Percentiles rank a stretch among this genome's conserved stretches.
phyloP scores from a whole-genome alignment of 1,284 basidiomycete species.

The Sporisorium reilianum region DNA sequence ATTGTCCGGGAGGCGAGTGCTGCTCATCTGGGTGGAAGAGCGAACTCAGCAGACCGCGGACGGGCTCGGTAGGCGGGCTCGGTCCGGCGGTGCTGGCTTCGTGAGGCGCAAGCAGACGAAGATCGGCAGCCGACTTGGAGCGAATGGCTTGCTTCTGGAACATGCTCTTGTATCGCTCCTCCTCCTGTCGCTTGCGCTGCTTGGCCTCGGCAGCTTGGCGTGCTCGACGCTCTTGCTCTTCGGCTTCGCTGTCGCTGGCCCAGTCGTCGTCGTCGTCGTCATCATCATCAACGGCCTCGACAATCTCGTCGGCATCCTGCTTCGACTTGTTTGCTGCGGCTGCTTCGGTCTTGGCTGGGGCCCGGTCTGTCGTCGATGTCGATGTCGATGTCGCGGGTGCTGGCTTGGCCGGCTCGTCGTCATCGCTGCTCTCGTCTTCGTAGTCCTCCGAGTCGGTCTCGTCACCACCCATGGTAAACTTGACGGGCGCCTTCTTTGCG shows the following conservation, averaged over 20 bases:
- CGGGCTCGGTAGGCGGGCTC: conserved; percentile 35
- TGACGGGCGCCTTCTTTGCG: conserved; percentile 47
- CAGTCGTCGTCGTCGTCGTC: conserved; percentile 56
- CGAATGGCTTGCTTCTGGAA: conserved; percentile 80
- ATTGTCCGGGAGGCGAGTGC: conserved; percentile 59
- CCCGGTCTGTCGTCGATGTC: too few relatives aligned
- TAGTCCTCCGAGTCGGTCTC: conserved; percentile 59
- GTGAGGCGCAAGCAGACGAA: conserved; percentile 35
- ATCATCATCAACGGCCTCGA: conserved; percentile 24
- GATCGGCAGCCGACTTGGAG: conserved; percentile 63
- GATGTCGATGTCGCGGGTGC: too few relatives aligned
- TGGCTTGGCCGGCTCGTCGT: conserved; percentile 8
- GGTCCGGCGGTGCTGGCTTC: conserved; percentile 26
- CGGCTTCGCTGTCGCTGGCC: conserved; percentile 67
- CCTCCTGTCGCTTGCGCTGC: conserved; percentile 73
- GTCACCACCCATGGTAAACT: conserved; percentile 65
- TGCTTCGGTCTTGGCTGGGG: conserved; percentile 1
- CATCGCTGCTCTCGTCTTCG: conserved; percentile 52
- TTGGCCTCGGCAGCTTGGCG: conserved; percentile 69
- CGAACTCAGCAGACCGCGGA: conserved; percentile 64
- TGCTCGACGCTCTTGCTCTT: conserved; percentile 66
- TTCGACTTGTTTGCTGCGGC: neutral
- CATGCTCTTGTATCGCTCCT: conserved; percentile 78
- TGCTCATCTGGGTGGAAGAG: conserved; percentile 66
- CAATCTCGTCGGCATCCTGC: conserved; percentile 32